Percentiles rank a stretch among this genome's conserved stretches.
phyloP scores from a whole-genome alignment of 805 yeast genomes.

The Metschnikowia santaceciliae region DNA sequence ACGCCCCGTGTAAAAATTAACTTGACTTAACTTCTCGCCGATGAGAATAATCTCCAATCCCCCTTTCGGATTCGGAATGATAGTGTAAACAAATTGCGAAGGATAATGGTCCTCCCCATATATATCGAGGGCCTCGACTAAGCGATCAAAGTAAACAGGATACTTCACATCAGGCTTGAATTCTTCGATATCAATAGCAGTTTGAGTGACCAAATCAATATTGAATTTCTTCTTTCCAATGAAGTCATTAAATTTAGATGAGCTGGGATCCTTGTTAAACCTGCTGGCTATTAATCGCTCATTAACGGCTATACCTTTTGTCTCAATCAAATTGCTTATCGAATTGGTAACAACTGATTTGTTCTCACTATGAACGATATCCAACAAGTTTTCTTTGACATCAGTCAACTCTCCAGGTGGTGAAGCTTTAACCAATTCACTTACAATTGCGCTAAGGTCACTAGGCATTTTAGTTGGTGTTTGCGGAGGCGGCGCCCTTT shows the following conservation, averaged over 20 bases:
- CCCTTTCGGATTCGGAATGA: conserved; percentile 32
- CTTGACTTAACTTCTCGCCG: conserved; percentile 68
- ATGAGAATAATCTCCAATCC: conserved; percentile 52
- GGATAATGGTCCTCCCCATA: conserved; percentile 71
- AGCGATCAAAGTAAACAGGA: conserved; percentile 27
- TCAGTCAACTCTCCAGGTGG: conserved; percentile 39
- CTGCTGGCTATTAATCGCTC: conserved; percentile 29
- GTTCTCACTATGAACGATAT: conserved; percentile 22
- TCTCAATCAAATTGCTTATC: conserved; percentile 26
- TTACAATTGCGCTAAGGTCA: conserved; percentile 25
- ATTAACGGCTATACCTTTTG: conserved; percentile 29
- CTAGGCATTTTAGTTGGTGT: conserved; percentile 17
- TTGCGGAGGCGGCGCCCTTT: neutral
- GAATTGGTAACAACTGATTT: conserved; percentile 24
- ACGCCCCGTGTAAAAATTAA: conserved; percentile 84
- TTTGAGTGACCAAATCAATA: conserved; percentile 50
- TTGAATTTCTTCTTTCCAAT: conserved; percentile 46
- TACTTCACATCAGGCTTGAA: conserved; percentile 23
- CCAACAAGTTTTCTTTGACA: conserved; percentile 23
- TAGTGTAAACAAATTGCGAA: conserved; percentile 43
- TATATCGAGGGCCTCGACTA: conserved; percentile 31
- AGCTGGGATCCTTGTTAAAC: conserved; percentile 26
- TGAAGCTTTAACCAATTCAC: conserved; percentile 29
- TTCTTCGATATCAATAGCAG: conserved; percentile 51
- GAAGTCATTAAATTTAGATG: conserved; percentile 53